These are phyloP conservation scores for Metarhizium brunneum DNA, from an alignment of 2,329 filamentous ascomycete species.

Conservation along the genomic window DNA sequence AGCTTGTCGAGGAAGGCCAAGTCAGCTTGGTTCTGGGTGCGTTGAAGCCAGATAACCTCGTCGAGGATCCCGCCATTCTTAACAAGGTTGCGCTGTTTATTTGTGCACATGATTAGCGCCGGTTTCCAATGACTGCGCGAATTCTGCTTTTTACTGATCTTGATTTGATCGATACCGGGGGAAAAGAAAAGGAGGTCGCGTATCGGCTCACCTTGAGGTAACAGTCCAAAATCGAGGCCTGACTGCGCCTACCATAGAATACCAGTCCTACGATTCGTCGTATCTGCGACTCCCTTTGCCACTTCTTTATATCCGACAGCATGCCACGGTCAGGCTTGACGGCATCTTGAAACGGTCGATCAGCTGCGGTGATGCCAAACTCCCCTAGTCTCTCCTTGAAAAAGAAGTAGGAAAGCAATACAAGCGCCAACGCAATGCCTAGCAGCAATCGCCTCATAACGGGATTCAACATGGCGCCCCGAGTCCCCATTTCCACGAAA, in stretches of 20 bases:
- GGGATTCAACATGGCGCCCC: background rate
- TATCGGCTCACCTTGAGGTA: slow-evolving; percentile 27
- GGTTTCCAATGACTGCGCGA: background rate
- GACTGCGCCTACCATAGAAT: slow-evolving; percentile 34
- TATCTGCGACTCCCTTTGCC: background rate
- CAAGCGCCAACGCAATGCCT: background rate
- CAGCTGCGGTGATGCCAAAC: background rate
- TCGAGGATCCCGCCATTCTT: slow-evolving; percentile 35
- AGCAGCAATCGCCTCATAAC: background rate
- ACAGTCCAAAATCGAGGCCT: slow-evolving; percentile 36
- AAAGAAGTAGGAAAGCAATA: background rate
- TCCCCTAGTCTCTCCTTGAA: background rate
- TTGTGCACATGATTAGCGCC: background rate
- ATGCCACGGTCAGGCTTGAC: background rate
- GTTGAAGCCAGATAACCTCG: slow-evolving; percentile 34
- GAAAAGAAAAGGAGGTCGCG: too few relatives aligned
- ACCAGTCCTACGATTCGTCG: slow-evolving; percentile 34
- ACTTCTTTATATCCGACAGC: background rate
- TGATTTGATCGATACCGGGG: too few relatives aligned
- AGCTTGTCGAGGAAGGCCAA: slow-evolving; percentile 24
- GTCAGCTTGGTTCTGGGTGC: slow-evolving; percentile 21
- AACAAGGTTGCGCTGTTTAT: slow-evolving; percentile 29
- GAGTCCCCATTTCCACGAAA: background rate
- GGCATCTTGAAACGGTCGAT: background rate
- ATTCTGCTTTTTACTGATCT: background rate